Conservation (phyloP, 2,329 filamentous ascomycete species). For the Helminthosporium solani region DNA sequence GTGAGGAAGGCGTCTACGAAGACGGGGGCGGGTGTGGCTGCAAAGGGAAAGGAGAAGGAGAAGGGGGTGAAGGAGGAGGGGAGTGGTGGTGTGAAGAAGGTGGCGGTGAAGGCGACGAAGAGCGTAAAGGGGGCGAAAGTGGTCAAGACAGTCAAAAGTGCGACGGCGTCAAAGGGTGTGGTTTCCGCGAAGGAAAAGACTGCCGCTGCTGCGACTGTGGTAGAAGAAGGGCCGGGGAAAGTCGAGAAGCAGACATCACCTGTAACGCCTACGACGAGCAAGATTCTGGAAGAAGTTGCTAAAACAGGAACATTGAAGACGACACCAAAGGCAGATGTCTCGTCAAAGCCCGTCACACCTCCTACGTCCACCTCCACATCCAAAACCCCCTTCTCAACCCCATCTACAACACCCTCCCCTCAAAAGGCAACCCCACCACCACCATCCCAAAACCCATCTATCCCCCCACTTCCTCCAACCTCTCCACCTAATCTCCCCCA, state of each 20-base stretch:
- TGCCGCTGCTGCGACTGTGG: slow-evolving; percentile 7
- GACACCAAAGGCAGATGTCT: not conserved
- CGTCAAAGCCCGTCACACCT: not conserved
- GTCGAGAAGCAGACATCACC: slow-evolving; percentile 21
- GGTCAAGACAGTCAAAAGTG: slow-evolving; percentile 15
- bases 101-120: slow-evolving; percentile 8
- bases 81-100: not conserved
- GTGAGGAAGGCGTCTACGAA: slow-evolving; percentile 28
- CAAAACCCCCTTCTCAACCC: not conserved
- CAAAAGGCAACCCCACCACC: not conserved
- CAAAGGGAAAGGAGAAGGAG: slow-evolving; percentile 2
- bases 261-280: slow-evolving; percentile 29
- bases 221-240: slow-evolving; percentile 1
- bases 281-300: slow-evolving; percentile 33
- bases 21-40: slow-evolving; percentile 11
- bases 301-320: slow-evolving; percentile 23
- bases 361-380: not conserved
- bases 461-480: not conserved
- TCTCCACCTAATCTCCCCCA: slow-evolving; percentile 3
- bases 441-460: not conserved
- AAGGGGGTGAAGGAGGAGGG: slow-evolving; percentile 15
- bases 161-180: not conserved
- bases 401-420: not conserved
- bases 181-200: not conserved
- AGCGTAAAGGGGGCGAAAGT: slow-evolving; percentile 5